These are phyloP conservation scores for Tricholomella constricta DNA, from an alignment of 768 basidiomycete species.

Conservation along the genomic window DNA sequence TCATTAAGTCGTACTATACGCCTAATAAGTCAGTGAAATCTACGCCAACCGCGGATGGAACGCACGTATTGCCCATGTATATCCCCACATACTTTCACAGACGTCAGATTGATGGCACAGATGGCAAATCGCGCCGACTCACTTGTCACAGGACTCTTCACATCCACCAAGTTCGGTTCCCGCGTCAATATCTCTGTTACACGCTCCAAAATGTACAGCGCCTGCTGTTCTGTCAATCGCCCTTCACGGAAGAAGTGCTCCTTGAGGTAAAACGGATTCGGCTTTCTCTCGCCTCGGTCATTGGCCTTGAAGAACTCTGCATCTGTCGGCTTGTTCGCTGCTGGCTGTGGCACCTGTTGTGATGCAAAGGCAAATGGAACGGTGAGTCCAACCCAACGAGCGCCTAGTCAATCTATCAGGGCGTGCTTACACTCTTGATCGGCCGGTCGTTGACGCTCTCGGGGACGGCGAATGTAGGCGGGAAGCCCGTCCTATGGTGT, in stretches of 20 bases:
- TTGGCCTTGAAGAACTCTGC: conserved; percentile 67
- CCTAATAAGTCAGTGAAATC: background rate
- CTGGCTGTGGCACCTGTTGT: conserved; percentile 70
- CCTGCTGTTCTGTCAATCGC: conserved; percentile 79
- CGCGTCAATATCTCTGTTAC: conserved; percentile 64
- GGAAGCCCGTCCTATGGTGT: conserved; percentile 17
- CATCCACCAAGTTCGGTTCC: conserved; percentile 86
- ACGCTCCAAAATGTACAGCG: conserved; percentile 75
- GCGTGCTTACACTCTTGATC: conserved; percentile 17
- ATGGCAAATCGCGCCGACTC: conserved; percentile 30
- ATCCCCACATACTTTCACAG: conserved; percentile 84
- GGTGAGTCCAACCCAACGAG: background rate
- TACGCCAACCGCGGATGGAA: background rate
- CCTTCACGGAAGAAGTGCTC: conserved; percentile 91
- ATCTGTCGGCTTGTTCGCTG: conserved; percentile 62
- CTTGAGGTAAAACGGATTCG: conserved; percentile 80
- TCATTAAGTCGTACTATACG: conserved; percentile 93
- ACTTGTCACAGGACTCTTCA: conserved; percentile 92
- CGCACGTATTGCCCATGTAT: conserved; percentile 95
- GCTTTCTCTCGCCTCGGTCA: conserved; percentile 55
- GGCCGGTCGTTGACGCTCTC: conserved; percentile 18
- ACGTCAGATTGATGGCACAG: background rate
- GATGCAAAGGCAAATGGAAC: conserved; percentile 5
- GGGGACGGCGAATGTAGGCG: conserved; percentile 14
- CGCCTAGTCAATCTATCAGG: conserved; percentile 7